phyloP scores from a whole-genome alignment of 2,329 filamentous ascomycete species.

The Neospermospora avenae region DNA sequence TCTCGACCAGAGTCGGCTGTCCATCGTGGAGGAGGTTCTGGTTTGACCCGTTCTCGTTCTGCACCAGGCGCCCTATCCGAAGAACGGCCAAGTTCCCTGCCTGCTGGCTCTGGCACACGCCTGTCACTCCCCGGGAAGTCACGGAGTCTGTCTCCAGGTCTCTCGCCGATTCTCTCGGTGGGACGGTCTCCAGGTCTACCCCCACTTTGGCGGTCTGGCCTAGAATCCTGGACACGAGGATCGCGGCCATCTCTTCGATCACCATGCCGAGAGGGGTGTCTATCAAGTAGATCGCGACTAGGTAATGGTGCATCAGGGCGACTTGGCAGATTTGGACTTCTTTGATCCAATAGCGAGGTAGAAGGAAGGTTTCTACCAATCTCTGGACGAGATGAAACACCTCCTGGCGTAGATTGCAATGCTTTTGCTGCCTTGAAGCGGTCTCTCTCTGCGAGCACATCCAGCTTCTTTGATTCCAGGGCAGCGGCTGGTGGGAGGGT shows the following conservation, averaged over 20 bases:
- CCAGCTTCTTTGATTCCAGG: conserved; percentile 27
- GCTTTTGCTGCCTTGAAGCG: conserved; percentile 30
- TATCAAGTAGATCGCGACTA: conserved; percentile 29
- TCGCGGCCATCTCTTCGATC: conserved; percentile 34
- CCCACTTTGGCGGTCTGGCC: conserved; percentile 5
- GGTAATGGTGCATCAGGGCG: conserved; percentile 35
- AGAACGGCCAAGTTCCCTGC: conserved; percentile 29
- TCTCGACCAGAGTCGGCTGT: conserved; percentile 30
- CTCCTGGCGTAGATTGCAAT: conserved; percentile 16
- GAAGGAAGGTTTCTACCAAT: conserved; percentile 11
- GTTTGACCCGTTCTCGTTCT: conserved; percentile 30
- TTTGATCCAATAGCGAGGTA: conserved; percentile 22
- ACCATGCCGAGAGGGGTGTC: conserved; percentile 30
- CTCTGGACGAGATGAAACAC: conserved; percentile 28
- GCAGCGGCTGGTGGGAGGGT: conserved; percentile 10
- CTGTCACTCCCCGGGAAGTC: conserved; percentile 31
- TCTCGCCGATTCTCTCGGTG: conserved; percentile 26
- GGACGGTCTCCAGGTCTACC: conserved; percentile 2
- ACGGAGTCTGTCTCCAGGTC: conserved; percentile 32
- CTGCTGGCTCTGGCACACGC: conserved; percentile 24
- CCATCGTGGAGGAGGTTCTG: conserved; percentile 33
- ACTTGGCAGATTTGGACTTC: conserved; percentile 30
- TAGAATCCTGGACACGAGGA: conserved; percentile 22
- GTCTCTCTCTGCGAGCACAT: conserved; percentile 30
- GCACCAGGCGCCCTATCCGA: conserved; percentile 24